Conservation (phyloP, 495 filamentous ascomycete species). For the Neurospora intermedia region DNA sequence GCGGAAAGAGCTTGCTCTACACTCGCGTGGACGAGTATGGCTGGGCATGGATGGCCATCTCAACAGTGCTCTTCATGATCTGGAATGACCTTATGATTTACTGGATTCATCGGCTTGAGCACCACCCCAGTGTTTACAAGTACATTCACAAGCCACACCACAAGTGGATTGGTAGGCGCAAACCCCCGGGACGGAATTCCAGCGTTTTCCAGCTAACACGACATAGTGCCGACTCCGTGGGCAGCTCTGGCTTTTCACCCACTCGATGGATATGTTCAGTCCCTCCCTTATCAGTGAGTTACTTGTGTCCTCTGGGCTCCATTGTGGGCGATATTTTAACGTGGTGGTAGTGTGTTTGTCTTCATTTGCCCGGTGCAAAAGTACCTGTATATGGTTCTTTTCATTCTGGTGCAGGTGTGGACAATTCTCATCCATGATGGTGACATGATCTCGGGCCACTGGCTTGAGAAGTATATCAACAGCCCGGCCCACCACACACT, state of each 20-base stretch:
- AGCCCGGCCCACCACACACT: constrained; percentile 17
- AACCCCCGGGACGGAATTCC: background rate
- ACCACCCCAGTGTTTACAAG: constrained; percentile 16
- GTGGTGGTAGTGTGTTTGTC: constrained; percentile 8
- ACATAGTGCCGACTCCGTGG: constrained; percentile 12
- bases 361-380: constrained; percentile 16
- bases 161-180: constrained; percentile 14
- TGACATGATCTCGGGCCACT: constrained; percentile 17
- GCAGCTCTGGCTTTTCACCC: constrained; percentile 16
- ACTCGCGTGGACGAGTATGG: constrained; percentile 8
- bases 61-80: constrained; percentile 12
- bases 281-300: constrained; percentile 14
- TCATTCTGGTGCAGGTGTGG: constrained; percentile 14
- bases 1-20: constrained; percentile 13
- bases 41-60: constrained; percentile 10
- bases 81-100: constrained; percentile 16
- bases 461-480: constrained; percentile 16
- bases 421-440: constrained; percentile 17
- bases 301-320: background rate
- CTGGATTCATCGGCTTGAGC: constrained; percentile 17
- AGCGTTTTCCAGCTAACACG: background rate
- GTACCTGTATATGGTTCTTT: constrained; percentile 15
- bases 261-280: constrained; percentile 14
- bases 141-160: constrained; percentile 17
- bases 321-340: background rate